Conservation (phyloP, 169 alveolate genomes). For the Eimeria necatrix region DNA sequence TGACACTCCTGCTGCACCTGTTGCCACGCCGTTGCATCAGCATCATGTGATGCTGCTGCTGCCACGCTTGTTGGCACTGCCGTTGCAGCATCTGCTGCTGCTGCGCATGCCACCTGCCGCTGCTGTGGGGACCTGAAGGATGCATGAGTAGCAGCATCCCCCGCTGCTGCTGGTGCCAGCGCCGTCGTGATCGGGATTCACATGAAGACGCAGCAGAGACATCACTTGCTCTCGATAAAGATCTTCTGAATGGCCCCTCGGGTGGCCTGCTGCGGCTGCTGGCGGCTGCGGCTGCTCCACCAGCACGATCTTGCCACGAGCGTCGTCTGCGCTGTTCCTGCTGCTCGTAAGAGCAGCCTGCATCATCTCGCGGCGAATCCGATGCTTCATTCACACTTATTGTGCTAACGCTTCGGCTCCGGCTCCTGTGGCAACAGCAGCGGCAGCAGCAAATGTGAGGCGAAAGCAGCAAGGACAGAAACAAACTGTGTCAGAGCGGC, state of each 20-base stretch:
- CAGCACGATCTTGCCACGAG: background rate
- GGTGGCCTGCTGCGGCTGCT: background rate
- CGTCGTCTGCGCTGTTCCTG: background rate
- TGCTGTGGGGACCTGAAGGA: constrained; percentile 2
- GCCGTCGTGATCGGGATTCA: background rate
- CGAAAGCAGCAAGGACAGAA: background rate
- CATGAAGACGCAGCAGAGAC: background rate
- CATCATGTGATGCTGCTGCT: background rate
- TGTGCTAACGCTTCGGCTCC: background rate
- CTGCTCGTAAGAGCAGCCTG: background rate
- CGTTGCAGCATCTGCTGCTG: background rate
- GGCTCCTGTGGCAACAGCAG: background rate
- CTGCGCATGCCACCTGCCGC: constrained; percentile 9
- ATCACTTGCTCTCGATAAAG: background rate
- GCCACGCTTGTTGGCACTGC: constrained; percentile 6
- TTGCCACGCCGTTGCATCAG: background rate
- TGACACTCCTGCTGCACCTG: constrained; percentile 13
- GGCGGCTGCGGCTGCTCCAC: constrained; percentile 14
- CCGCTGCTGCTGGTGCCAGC: constrained; percentile 1
- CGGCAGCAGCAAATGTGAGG: background rate
- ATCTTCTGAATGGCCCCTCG: background rate
- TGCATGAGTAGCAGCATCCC: constrained; percentile 14
- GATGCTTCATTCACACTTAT: background rate
- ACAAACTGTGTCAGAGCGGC: background rate
- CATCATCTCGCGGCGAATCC: background rate